phyloP scores from a whole-genome alignment of 148 eudicot species.

The Chenopodium berlandieri region DNA sequence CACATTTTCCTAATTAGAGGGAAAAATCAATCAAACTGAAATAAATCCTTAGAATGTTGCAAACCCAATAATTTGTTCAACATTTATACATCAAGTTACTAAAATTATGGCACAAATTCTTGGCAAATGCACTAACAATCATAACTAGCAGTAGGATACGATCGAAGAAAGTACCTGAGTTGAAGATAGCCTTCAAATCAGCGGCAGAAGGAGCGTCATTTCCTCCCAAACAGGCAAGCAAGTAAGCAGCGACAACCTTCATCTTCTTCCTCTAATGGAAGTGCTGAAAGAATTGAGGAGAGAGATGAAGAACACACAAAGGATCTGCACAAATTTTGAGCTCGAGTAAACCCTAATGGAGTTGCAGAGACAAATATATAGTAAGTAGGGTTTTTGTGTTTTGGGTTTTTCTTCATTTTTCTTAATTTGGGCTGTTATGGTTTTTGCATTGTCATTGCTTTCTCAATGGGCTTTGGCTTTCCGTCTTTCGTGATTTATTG shows the following conservation, averaged over 20 bases:
- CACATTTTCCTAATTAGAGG: too few species aligned
- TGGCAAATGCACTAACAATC: not conserved
- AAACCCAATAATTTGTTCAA: not conserved
- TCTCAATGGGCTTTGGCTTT: too few species aligned
- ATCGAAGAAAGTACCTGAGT: conserved; percentile 29
- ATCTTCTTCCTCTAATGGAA: conserved; percentile 13
- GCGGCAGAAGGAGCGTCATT: conserved; percentile 40
- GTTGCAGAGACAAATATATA: not conserved
- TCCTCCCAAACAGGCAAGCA: conserved; percentile 60
- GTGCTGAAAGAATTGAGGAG: not conserved
- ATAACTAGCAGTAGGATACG: not conserved
- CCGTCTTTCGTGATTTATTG: too few species aligned
- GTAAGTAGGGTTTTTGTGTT: conserved; percentile 19
- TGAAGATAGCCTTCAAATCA: conserved; percentile 45
- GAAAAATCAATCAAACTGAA: not conserved
- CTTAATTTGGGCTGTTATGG: not conserved
- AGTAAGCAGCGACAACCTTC: conserved; percentile 56
- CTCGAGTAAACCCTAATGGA: conserved; percentile 18
- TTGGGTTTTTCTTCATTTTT: not conserved
- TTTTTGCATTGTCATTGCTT: too few species aligned
- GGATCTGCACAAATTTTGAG: conserved; percentile 12
- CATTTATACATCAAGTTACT: not conserved
- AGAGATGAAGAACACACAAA: not conserved
- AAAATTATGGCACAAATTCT: not conserved
- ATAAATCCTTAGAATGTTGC: not conserved